phyloP scores from a whole-genome alignment of 2,329 filamentous ascomycete species.

The Aureobasidium sp. region DNA sequence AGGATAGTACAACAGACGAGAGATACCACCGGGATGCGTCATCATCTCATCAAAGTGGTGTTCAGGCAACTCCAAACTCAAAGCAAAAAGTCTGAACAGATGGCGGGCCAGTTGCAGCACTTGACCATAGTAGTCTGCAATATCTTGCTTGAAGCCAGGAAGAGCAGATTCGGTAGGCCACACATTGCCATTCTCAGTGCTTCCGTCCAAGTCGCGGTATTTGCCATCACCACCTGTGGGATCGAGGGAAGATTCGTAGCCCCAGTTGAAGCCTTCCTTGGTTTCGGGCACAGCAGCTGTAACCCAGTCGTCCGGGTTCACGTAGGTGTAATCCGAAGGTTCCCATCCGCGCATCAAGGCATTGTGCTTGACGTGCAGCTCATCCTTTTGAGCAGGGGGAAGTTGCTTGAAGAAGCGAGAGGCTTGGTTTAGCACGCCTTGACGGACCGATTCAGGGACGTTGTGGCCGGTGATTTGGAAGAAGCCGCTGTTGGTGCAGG shows the following conservation, averaged over 20 bases:
- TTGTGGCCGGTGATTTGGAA: constrained; percentile 13
- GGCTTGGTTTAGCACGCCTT: constrained; percentile 30
- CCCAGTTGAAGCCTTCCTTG: constrained; percentile 25
- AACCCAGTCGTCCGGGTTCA: constrained; percentile 28
- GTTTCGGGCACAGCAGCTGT: constrained; percentile 24
- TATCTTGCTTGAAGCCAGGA: constrained; percentile 30
- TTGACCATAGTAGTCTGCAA: constrained; percentile 26
- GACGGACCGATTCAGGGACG: constrained; percentile 19
- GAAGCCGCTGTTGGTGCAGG: constrained; percentile 31
- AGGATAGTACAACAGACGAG: constrained; percentile 37
- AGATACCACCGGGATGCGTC: constrained; percentile 28
- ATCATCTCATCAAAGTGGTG: constrained; percentile 31
- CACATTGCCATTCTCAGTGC: constrained; percentile 18
- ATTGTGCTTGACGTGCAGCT: constrained; percentile 31
- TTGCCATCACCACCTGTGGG: constrained; percentile 32
- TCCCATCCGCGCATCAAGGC: constrained; percentile 35
- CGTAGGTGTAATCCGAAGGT: constrained; percentile 36
- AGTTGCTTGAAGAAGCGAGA: constrained; percentile 36
- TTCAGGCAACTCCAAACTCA: constrained; percentile 33
- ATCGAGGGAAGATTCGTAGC: constrained; percentile 34
- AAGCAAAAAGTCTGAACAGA: constrained; percentile 33
- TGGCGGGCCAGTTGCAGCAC: constrained; percentile 31
- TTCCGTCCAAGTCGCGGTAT: constrained; percentile 34
- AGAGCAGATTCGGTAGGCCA: constrained; percentile 22
- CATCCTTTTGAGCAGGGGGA: constrained; percentile 37